phyloP scores from a whole-genome alignment of 257 asterid species.

The Solanum neorickii region DNA sequence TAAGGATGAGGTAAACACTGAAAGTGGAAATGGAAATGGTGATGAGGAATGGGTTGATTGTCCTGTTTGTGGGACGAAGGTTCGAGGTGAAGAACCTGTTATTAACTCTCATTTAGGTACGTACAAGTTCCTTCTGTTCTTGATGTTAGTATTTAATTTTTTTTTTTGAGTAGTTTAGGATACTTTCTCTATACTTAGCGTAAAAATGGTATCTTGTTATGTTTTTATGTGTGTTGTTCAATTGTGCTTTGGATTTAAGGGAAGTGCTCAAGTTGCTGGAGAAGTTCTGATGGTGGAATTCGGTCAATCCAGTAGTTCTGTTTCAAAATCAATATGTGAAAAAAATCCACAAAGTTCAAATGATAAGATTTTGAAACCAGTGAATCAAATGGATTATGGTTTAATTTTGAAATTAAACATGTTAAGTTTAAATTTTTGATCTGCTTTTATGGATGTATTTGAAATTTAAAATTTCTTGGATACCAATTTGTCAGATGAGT shows the following conservation, averaged over 20 bases:
- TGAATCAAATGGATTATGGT: not conserved
- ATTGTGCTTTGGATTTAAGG: not conserved
- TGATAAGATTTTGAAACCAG: not conserved
- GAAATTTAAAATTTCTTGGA: not conserved
- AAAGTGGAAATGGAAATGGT: not conserved
- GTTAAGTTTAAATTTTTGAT: not conserved
- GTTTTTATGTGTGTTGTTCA: not conserved
- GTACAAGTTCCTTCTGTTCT: not conserved
- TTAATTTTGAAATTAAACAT: not conserved
- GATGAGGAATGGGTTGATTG: slow-evolving; percentile 41
- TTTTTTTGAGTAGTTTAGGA: not conserved
- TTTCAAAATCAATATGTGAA: not conserved
- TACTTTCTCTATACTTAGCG: not conserved
- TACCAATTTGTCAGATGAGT: not conserved
- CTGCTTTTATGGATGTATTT: not conserved
- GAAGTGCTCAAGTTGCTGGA: not conserved
- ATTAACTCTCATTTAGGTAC: slow-evolving; percentile 85
- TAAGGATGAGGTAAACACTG: slow-evolving; percentile 6
- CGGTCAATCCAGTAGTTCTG: not conserved
- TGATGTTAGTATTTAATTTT: not conserved
- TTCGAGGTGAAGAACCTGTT: slow-evolving; percentile 37
- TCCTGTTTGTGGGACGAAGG: slow-evolving; percentile 54
- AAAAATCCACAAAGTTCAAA: not conserved
- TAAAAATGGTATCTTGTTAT: not conserved
- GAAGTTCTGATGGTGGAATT: not conserved